Evolutionary conservation across 345 rosid species (phyloP), one percentile per base, ranked within the genome.

Genomic region (Aquilaria malaccensis): DNA sequence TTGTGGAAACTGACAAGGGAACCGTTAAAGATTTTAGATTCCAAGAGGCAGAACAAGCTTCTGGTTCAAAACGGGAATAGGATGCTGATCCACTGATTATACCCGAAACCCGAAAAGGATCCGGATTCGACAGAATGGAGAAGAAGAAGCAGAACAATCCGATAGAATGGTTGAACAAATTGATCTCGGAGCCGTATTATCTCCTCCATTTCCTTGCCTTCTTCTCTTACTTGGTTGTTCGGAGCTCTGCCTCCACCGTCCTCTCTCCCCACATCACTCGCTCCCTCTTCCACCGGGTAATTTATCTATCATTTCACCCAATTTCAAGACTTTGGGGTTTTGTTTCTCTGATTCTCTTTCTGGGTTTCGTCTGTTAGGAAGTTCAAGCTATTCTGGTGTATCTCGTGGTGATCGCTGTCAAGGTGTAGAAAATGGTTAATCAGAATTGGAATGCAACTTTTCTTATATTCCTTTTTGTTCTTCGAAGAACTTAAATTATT

Each of bases 331-430:
- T 37, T 37, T 3, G 43, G 43, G 4, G 43, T 37, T 37, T 37
- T 37, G 7, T 37, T 37, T 37, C 4, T 2, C 43, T 37, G 4
- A 37, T 37, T 37, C 43, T 37, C 43, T 37, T 37, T 37, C 43
- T 37, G 43, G 43, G 43, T 37, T 37, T 37, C 4, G 43, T 37
- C 7, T 1, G 5, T 37, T 77, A 91, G 93, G 98, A 89, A 80
- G 73, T 92, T 79, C 98, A 87, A 81, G 96, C 91, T 31, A 55
- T 83, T 67, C 71, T 92, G 45, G 85, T 87, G 4, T 83, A 86
- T 48, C 65, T 80, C 5, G 60, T 75, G 68, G 70, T 89, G 59
- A 64, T 81, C 48, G 78, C 80, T 37, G 59, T 80, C 58, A 92
- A 86, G 91, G 98, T 91, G 43, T 37, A 37, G 43, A 37, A 2